Base-by-base conservation (phyloP, 331 rosid genomes). In the Quercus tomentella region DNA sequence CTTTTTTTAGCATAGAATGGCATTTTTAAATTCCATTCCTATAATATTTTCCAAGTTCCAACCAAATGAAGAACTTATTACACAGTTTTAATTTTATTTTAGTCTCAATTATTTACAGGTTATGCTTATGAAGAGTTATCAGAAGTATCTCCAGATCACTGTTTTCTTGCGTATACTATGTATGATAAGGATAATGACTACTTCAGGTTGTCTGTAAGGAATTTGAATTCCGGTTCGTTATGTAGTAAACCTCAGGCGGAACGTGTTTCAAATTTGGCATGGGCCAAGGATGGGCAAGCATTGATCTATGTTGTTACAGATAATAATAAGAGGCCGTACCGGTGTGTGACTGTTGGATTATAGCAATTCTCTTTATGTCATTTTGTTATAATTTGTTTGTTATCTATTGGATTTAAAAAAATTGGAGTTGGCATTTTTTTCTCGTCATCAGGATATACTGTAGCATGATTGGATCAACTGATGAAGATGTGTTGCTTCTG, bases 111-210 rank as follows among this genome's bases (percentile, higher is more conserved):
- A 43, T 37, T 23, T 30, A 18, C 77, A 96, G 99, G 99, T 75
- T 93, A 90, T 90, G 91, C 99, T 76, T 92, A 87, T 55, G 98
- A 96, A 80, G 99, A 93, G 72, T 84, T 93, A 72, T 96, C 99
- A 1, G 94, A 91, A 80, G 84, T 96, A 55, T 96, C 98, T 0
- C 97, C 94, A 0, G 92, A 96, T 81, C 99, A 90, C 77, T 89
- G 84, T 74, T 93, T 91, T 87, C 83, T 96, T 77, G 99, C 98
- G 0, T 93, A 93, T 77, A 91, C 97, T 54, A 90, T 91, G 96
- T 96, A 96, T 81, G 98, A 96, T 82, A 93, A 90, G 86, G 98
- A 91, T 75, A 87, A 76, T 56, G 97, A 88, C 90, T 88, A 78
- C 83, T 93, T 89, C 82, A 93, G 77, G 85, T 80, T 91, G 76